Evolutionary conservation across 2,329 filamentous ascomycete species (phyloP), one percentile per base, ranked within the genome.

Genomic region (Trichoderma breve): DNA sequence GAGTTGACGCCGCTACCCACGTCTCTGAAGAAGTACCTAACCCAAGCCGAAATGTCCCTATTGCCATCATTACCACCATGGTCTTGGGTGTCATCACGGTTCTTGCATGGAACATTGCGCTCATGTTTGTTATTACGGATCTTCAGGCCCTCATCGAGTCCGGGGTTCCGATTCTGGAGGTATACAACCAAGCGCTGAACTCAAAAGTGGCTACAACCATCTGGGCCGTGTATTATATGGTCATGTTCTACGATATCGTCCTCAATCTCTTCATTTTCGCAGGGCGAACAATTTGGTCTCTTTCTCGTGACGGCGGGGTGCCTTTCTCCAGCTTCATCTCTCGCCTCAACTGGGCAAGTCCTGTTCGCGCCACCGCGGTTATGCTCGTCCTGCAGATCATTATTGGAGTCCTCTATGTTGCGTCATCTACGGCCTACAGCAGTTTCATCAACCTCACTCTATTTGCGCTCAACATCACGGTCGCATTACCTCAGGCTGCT

Each of bases 311-410:
- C 32, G 76, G 76, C 3, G 76, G 76, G 4, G 63, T 77, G 1
- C 76, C 76, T 0, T 77, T 73, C 60, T 77, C 76, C 11, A 51
- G 14, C 4, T 77, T 73, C 39, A 26, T 77, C 15, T 74, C 72
- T 0, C 75, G 75, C n/a, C 74, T 77, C 12, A 60, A 73, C 24
- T 73, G 73, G 71, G 74, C 76, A 1, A 77, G 73, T 39, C 75
- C 75, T 8, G 75, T 77, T 6, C 69, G 76, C 47, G 75, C 75
- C 7, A 73, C 74, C 2, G 77, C 77, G 14, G 73, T 77, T 15
- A 78, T 79, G 72, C 75, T 79, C 3, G 75, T 68, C 26, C 69
- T 79, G n/a, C 74, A 79, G 66, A 76, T 76, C 12, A 58, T 77
- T 1, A 72, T 77, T 3, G 76, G 76, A 9, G 72, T 77, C 8